These are phyloP conservation scores for Colletotrichum navitas DNA, from an alignment of 2,329 filamentous ascomycete species.

Conservation along the genomic window DNA sequence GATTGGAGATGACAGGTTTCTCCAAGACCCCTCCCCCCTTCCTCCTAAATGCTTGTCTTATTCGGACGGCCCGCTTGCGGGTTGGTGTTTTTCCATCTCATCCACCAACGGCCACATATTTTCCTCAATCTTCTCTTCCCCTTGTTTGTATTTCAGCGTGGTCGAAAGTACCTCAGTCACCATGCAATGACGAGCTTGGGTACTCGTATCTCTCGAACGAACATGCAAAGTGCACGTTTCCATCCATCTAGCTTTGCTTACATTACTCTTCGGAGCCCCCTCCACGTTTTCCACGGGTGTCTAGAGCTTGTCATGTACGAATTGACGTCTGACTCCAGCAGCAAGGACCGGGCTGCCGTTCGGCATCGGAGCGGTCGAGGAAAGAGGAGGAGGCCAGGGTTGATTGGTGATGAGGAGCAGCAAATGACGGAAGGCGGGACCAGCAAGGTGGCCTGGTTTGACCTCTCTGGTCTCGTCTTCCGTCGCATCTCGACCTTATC, in stretches of 20 bases:
- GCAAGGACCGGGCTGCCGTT: background rate
- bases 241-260: background rate
- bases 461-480: background rate
- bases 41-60: conserved; percentile 14
- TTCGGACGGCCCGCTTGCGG: conserved; percentile 3
- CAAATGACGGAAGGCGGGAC: conserved; percentile 29
- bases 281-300: background rate
- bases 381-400: background rate
- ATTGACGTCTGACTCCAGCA: conserved; percentile 9
- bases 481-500: background rate
- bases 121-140: background rate
- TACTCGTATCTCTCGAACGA: background rate
- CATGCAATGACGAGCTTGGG: background rate
- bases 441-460: conserved; percentile 18
- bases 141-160: background rate
- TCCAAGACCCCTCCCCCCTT: background rate
- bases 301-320: background rate
- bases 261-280: background rate
- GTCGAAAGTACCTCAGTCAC: background rate
- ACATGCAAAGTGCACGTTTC: background rate
- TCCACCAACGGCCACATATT: background rate
- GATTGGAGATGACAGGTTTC: background rate
- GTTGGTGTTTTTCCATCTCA: background rate
- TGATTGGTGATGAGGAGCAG: background rate
- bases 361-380: conserved; percentile 6